Conservation (phyloP, 2,329 filamentous ascomycete genomes). For the Penicillium polonicum region DNA sequence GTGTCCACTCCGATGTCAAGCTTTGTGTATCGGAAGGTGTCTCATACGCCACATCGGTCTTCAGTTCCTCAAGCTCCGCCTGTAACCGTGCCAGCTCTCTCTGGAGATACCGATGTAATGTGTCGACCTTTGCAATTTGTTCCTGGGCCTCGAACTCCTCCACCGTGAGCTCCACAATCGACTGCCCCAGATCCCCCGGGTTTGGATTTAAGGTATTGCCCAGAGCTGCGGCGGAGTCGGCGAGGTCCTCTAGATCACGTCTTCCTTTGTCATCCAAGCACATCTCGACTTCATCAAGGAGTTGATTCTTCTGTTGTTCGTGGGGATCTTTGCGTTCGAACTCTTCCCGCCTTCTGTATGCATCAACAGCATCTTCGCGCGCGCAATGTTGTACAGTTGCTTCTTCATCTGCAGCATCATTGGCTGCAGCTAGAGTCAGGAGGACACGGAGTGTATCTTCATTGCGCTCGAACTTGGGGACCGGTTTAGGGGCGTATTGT, state of each 20-base stretch:
- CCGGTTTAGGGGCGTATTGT: slow-evolving; percentile 62
- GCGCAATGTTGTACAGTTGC: slow-evolving; percentile 36
- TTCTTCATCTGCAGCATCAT: slow-evolving; percentile 64
- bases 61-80: slow-evolving; percentile 32
- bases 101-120: slow-evolving; percentile 58
- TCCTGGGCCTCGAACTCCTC: slow-evolving; percentile 54
- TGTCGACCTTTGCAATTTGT: slow-evolving; percentile 55
- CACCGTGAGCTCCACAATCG: slow-evolving; percentile 58
- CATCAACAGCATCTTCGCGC: slow-evolving; percentile 36
- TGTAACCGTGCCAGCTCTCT: slow-evolving; percentile 47
- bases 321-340: slow-evolving; percentile 23
- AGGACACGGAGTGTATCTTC: slow-evolving; percentile 75
- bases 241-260: slow-evolving; percentile 58
- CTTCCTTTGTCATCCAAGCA: slow-evolving; percentile 55
- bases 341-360: slow-evolving; percentile 33
- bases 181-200: slow-evolving; percentile 51
- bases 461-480: slow-evolving; percentile 82
- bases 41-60: slow-evolving; percentile 47
- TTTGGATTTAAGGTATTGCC: slow-evolving; percentile 50
- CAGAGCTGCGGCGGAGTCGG: slow-evolving; percentile 52
- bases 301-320: slow-evolving; percentile 35
- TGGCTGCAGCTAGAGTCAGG: slow-evolving; percentile 69
- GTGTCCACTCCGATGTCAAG: slow-evolving; percentile 71
- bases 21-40: slow-evolving; percentile 60
- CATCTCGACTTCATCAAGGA: slow-evolving; percentile 57